These are phyloP conservation scores for Ailanthus altissimus DNA, from an alignment of 345 rosid species.

Conservation along the genomic window DNA sequence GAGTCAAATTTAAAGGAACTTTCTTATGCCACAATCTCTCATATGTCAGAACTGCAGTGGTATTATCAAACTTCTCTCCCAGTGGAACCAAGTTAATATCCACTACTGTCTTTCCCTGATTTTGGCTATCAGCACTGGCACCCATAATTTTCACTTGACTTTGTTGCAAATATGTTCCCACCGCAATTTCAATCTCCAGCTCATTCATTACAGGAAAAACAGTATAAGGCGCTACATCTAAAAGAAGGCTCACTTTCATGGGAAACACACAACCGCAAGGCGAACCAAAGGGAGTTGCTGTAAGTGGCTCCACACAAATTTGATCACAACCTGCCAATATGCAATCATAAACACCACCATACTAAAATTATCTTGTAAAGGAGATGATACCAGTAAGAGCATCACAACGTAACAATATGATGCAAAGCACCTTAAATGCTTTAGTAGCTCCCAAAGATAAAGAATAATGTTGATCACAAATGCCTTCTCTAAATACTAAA, in stretches of 20 bases:
- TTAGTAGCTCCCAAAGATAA: not conserved
- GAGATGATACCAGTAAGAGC: not conserved
- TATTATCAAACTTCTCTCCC: slow-evolving; percentile 96
- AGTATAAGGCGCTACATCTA: slow-evolving; percentile 73
- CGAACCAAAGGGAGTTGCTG: slow-evolving; percentile 85
- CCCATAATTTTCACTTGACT: slow-evolving; percentile 99
- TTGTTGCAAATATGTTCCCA: slow-evolving; percentile 88
- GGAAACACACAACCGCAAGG: slow-evolving; percentile 98
- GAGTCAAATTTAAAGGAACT: slow-evolving; percentile 69
- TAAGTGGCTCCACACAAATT: slow-evolving; percentile 85
- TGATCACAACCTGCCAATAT: slow-evolving; percentile 81
- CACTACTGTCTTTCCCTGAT: slow-evolving; percentile 83
- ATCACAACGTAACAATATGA: not conserved
- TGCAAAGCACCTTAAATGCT: not conserved
- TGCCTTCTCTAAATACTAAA: not conserved
- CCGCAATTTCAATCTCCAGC: slow-evolving; percentile 94
- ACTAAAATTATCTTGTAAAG: not conserved
- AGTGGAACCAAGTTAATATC: slow-evolving; percentile 94
- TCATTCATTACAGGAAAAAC: slow-evolving; percentile 86
- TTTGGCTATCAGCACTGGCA: slow-evolving; percentile 87
- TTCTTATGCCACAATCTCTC: slow-evolving; percentile 74
- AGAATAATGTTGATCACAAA: not conserved
- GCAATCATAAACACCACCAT: slow-evolving; percentile 27
- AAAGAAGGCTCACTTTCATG: slow-evolving; percentile 89
- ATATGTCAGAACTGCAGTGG: slow-evolving; percentile 81